Conservation (phyloP, 176 grass and related monocot genomes). For the Hsuehochloa calcarea region DNA sequence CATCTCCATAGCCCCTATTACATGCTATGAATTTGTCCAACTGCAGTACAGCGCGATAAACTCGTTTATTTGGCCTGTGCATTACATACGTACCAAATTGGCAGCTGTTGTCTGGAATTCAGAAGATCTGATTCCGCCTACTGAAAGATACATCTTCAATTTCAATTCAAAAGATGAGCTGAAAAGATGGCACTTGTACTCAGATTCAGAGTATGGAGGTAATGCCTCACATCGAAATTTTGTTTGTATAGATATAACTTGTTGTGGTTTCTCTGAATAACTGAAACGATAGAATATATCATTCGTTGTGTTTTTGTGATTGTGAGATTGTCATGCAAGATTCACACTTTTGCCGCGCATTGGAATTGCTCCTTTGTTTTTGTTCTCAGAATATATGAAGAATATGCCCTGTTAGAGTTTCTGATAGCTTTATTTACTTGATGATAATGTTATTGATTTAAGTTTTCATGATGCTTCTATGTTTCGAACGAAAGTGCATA, state of each 20-base stretch:
- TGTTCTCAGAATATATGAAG: not conserved
- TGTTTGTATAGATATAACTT: not conserved
- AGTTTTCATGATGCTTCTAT: not conserved
- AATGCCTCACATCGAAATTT: not conserved
- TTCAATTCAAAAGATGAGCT: conserved; percentile 86
- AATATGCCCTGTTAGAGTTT: not conserved
- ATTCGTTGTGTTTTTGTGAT: not conserved
- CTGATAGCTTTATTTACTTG: not conserved
- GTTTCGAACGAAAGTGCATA: not conserved
- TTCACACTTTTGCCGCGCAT: not conserved
- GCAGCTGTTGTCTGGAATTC: conserved; percentile 65
- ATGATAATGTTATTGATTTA: not conserved
- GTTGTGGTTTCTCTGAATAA: not conserved
- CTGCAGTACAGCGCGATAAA: not conserved
- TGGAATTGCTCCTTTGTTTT: not conserved
- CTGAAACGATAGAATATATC: conserved; percentile 3
- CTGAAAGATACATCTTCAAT: conserved; percentile 76
- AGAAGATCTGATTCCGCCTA: conserved; percentile 84
- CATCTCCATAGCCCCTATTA: not conserved
- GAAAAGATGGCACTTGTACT: conserved; percentile 89
- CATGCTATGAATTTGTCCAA: not conserved
- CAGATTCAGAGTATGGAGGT: conserved; percentile 94
- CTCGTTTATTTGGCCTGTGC: not conserved
- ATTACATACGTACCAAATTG: conserved; percentile 28
- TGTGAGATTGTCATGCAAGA: conserved; percentile 5